phyloP scores from a whole-genome alignment of 495 filamentous ascomycete species.

The Neurospora sp. region DNA sequence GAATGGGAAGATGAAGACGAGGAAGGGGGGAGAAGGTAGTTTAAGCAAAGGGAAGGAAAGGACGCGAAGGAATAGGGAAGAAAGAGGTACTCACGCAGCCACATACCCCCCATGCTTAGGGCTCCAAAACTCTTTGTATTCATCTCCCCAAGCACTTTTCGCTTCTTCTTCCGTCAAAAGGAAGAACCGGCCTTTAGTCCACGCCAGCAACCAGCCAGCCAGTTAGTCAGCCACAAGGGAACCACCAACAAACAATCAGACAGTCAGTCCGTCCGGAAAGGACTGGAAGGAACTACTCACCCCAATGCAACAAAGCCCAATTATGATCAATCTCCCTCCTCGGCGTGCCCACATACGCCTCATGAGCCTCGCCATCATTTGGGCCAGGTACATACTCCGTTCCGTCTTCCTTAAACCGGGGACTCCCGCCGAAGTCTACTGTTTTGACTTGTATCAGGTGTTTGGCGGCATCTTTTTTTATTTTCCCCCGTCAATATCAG shows the following conservation, averaged over 20 bases:
- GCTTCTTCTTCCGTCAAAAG: constrained; percentile 1
- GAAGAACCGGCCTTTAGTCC: not conserved
- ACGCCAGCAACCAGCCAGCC: not conserved
- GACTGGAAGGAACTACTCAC: not conserved
- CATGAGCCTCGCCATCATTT: not conserved
- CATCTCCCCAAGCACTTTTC: not conserved
- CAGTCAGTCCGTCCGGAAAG: not conserved
- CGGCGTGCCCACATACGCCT: not conserved
- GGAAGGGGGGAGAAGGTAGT: too few relatives aligned
- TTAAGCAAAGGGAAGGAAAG: too few relatives aligned
- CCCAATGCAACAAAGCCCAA: constrained; percentile 4
- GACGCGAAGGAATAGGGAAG: too few relatives aligned
- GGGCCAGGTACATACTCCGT: not conserved
- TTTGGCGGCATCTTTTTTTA: not conserved
- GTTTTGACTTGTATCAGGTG: not conserved
- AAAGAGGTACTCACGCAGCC: constrained; percentile 1
- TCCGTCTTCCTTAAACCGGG: not conserved
- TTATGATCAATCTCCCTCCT: constrained; percentile 3
- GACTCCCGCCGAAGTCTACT: not conserved
- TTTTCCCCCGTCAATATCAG: not conserved
- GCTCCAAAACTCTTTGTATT: constrained; percentile 1
- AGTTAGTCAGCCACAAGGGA: not conserved
- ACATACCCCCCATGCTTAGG: constrained; percentile 1
- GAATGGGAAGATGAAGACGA: too few relatives aligned
- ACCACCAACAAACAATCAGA: not conserved